Base-by-base conservation (phyloP, 2,329 filamentous ascomycete genomes). In the Pseudocercospora eumusae region DNA sequence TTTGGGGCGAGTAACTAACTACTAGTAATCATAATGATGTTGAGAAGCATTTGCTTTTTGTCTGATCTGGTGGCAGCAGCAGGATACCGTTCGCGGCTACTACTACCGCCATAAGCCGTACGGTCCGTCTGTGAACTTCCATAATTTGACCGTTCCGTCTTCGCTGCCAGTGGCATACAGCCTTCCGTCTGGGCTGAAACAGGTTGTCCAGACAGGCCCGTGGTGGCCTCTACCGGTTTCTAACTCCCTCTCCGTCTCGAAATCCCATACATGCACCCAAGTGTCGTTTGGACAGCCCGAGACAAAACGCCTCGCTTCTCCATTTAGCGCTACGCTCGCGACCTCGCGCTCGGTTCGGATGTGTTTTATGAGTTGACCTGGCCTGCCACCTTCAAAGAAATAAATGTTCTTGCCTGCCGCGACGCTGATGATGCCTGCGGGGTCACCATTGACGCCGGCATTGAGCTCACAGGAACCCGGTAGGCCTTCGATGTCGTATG, bases 211-310 rank as follows among this genome's bases (percentile, higher is more conserved):
- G 65, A 99, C 95, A 1, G 93, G 93, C 1, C 95, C 95, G 73
- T 99, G 95, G 70, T 99, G 95, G 23, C 95, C 95, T 78, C 97
- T 97, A 79, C 96, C 91, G 11, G 93, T 89, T 75, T 98, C 95
- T 47, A 97, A 80, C 76, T 96, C 92, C 67, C 85, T 83, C 69
- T 89, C 89, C 55, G 88, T 88, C 62, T 97, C 92, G 78, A 92
- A 93, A 71, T 92, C 87, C 79, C 96, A 96, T 5, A 98, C 90
- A 63, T 91, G 88, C n/a, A 95, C 93, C 93, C 93, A 99, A 0
- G 95, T 98, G 73, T 96, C 93, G 42, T 88, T 90, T 65, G 91
- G 90, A 75, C 93, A 92, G 63, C 95, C 95, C 18, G 96, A 96
- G 10, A 98, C 90, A 71, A 96, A 87, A 70, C 91, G 91, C 63